Evolutionary conservation across 306 rosid genomes (phyloP).

Genomic region (Begonia fuchsioides): DNA sequence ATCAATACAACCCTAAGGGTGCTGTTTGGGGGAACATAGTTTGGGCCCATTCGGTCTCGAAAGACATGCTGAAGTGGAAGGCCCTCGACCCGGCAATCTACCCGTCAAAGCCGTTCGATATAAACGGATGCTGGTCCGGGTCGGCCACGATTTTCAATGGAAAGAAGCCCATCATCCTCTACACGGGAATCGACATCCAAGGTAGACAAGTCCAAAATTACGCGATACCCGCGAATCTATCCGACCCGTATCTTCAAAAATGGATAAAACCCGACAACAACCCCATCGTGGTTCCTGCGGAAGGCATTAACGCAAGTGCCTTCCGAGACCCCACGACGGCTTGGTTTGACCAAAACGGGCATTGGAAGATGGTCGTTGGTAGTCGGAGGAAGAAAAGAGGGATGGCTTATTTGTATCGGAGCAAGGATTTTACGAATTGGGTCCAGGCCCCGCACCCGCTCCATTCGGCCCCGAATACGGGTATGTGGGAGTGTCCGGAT

Average conservation of each 20-base stretch:
- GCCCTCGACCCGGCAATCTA: constrained; percentile 37
- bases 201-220: constrained; percentile 49
- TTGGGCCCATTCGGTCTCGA: constrained; percentile 86
- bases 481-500: constrained; percentile 89
- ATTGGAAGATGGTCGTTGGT: constrained; percentile 59
- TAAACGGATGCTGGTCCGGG: constrained; percentile 84
- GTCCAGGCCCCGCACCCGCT: constrained; percentile 49
- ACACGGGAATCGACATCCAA: constrained; percentile 47
- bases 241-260: constrained; percentile 43
- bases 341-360: constrained; percentile 36
- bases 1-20: constrained; percentile 78
- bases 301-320: constrained; percentile 18
- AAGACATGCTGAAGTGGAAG: constrained; percentile 60
- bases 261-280: constrained; percentile 61
- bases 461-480: constrained; percentile 37
- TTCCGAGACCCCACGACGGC: constrained; percentile 84
- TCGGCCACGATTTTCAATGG: constrained; percentile 62
- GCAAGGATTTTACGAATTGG: constrained; percentile 50
- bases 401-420: constrained; percentile 42
- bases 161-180: constrained; percentile 46
- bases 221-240: constrained; percentile 38
- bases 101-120: constrained; percentile 65
- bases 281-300: constrained; percentile 24
- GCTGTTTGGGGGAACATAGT: constrained; percentile 92
- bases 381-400: constrained; percentile 32